A percentile compares a stretch with the other conserved stretches of the same genome.
These are phyloP conservation scores for Backusella australiensis DNA, from an alignment of 192 early-diverging fungal genomes.

Conservation along the genomic window DNA sequence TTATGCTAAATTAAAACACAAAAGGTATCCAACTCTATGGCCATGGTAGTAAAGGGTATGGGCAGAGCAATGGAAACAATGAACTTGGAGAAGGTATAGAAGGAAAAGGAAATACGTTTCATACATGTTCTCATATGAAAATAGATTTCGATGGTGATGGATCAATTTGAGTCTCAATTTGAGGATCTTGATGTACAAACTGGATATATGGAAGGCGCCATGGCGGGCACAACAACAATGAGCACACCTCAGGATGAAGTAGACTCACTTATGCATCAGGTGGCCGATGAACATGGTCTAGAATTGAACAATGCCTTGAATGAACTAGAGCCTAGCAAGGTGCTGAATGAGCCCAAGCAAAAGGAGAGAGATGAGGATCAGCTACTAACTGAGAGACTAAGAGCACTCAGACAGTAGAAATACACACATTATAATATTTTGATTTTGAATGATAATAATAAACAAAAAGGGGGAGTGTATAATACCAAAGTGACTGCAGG, in stretches of 20 bases:
- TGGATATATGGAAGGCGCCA: slow-evolving; percentile 93
- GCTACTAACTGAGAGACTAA: slow-evolving; percentile 43
- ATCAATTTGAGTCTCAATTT: slow-evolving; percentile 95
- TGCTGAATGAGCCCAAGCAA: slow-evolving; percentile 30
- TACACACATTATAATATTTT: too few species aligned
- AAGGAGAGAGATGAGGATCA: slow-evolving; percentile 44
- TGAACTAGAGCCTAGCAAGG: slow-evolving; percentile 45
- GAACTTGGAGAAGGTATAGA: slow-evolving; percentile 88
- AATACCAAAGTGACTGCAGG: too few species aligned
- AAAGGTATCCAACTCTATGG: slow-evolving; percentile 79
- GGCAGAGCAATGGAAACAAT: slow-evolving; percentile 92
- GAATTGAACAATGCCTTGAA: slow-evolving; percentile 78
- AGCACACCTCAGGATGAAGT: slow-evolving; percentile 90
- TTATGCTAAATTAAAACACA: neutral
- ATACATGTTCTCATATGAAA: neutral
- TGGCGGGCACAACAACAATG: slow-evolving; percentile 83
- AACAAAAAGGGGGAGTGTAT: neutral
- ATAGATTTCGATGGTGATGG: slow-evolving; percentile 96
- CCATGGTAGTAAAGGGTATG: slow-evolving; percentile 88
- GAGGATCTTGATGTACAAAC: slow-evolving; percentile 98
- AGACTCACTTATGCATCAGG: slow-evolving; percentile 92
- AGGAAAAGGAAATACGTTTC: neutral
- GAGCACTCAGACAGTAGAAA: slow-evolving; percentile 43
- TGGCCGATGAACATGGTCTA: slow-evolving; percentile 94
- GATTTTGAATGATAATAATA: neutral